Evolutionary conservation across 2,329 filamentous ascomycete genomes (phyloP).

Genomic region (Penicillium capsulatum): DNA sequence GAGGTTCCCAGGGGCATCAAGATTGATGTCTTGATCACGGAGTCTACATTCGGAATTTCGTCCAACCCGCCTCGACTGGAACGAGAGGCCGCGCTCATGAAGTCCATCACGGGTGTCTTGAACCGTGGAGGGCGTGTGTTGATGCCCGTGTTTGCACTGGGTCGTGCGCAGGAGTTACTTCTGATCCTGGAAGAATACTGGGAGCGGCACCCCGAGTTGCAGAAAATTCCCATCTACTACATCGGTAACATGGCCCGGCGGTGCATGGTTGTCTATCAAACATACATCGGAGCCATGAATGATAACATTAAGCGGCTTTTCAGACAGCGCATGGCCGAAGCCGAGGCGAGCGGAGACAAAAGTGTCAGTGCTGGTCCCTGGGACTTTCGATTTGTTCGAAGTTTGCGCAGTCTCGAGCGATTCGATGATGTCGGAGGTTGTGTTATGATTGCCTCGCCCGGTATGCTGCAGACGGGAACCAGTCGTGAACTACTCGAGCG

Average conservation of each 20-base stretch:
- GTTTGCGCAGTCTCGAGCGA: constrained; percentile 84
- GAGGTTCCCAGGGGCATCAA: constrained; percentile 84
- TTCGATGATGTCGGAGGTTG: constrained; percentile 95
- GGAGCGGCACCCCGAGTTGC: constrained; percentile 80
- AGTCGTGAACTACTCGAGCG: constrained; percentile 87
- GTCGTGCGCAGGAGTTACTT: constrained; percentile 86
- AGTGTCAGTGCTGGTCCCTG: constrained; percentile 69
- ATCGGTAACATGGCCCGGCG: constrained; percentile 90
- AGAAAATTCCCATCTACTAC: constrained; percentile 94
- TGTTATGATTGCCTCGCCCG: constrained; percentile 94
- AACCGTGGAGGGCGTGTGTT: constrained; percentile 88
- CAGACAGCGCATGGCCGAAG: constrained; percentile 83
- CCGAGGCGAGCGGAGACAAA: constrained; percentile 75
- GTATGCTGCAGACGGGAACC: constrained; percentile 97
- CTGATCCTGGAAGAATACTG: constrained; percentile 97
- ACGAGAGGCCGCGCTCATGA: constrained; percentile 90
- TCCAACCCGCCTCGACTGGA: constrained; percentile 88
- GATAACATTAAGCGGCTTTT: constrained; percentile 98
- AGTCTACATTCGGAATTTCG: constrained; percentile 94
- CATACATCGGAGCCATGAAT: constrained; percentile 97
- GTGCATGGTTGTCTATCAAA: constrained; percentile 98
- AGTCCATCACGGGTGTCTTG: constrained; percentile 83
- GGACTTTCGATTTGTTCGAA: constrained; percentile 94
- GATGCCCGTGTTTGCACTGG: constrained; percentile 92
- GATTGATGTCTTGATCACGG: constrained; percentile 93